Evolutionary conservation across 345 rosid genomes (phyloP).

Genomic region (Brassica cretica): DNA sequence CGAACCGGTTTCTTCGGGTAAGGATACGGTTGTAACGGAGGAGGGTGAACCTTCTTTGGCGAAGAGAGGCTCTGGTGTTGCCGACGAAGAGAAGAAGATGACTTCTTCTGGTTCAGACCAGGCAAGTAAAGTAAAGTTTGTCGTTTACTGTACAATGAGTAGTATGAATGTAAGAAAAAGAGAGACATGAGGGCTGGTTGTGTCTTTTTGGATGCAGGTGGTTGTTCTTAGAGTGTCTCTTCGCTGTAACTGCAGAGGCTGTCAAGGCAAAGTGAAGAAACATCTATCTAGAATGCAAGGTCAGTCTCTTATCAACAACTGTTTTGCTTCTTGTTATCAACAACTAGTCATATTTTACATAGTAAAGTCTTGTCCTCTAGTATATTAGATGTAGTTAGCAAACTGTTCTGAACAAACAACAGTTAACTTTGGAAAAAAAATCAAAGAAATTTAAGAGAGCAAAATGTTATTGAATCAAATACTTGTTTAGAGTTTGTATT

Average conservation of each 20-base stretch:
- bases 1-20: constrained; percentile 43
- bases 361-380: background rate
- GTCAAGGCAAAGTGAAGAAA: constrained; percentile 83
- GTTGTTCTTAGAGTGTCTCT: constrained; percentile 88
- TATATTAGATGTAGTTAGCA: background rate
- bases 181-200: constrained; percentile 5
- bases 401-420: too few species aligned
- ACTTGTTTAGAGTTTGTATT: too few species aligned
- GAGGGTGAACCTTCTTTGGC: constrained; percentile 17
- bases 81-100: constrained; percentile 25
- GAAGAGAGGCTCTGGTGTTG: background rate
- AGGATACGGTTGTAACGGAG: constrained; percentile 43
- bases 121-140: constrained; percentile 32
- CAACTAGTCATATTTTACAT: background rate
- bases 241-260: constrained; percentile 76
- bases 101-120: constrained; percentile 24
- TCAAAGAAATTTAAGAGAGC: too few species aligned
- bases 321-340: background rate
- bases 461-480: too few species aligned
- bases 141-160: constrained; percentile 22
- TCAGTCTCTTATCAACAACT: constrained; percentile 15
- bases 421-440: too few species aligned
- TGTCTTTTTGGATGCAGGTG: constrained; percentile 46
- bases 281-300: constrained; percentile 95
- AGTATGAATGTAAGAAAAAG: constrained; percentile 23